A percentile compares a stretch with the other conserved stretches of the same genome.
Evolutionary conservation across 306 rosid genomes (phyloP).

Genomic region (Vicia sativa): DNA sequence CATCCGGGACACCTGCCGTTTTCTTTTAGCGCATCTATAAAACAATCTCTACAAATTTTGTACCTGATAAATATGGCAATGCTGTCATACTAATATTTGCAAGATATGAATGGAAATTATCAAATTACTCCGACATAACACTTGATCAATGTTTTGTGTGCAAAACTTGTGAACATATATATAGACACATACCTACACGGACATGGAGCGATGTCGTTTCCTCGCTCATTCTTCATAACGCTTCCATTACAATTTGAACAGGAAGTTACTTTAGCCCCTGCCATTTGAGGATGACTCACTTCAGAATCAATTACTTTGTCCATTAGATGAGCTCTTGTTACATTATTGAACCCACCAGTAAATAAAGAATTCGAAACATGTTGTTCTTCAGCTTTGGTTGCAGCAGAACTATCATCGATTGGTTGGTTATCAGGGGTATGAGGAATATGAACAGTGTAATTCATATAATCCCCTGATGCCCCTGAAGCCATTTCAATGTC

Average conservation of each 20-base stretch:
- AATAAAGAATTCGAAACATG: conserved; percentile 82
- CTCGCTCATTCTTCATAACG: conserved; percentile 88
- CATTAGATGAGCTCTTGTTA: conserved; percentile 86
- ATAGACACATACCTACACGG: conserved; percentile 70
- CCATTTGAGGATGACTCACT: conserved; percentile 91
- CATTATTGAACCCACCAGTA: conserved; percentile 87
- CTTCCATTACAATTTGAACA: conserved; percentile 82
- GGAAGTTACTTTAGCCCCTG: conserved; percentile 85
- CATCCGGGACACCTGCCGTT: conserved; percentile 81
- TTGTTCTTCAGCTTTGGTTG: conserved; percentile 87
- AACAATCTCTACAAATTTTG: conserved; percentile 90
- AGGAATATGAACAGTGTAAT: conserved; percentile 90
- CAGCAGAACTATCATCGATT: conserved; percentile 67
- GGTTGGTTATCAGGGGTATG: conserved; percentile 88
- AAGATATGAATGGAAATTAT: background rate
- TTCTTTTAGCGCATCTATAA: conserved; percentile 74
- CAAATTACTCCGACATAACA: background rate
- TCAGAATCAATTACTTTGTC: conserved; percentile 89
- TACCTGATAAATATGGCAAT: conserved; percentile 47
- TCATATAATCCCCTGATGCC: conserved; percentile 69
- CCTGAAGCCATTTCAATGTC: conserved; percentile 82
- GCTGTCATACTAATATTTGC: background rate
- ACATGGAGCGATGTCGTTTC: conserved; percentile 75
- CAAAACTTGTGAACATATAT: background rate
- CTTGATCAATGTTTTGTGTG: background rate